phyloP scores from a whole-genome alignment of 2,329 filamentous ascomycete species.

The Tolypocladium cylindrosporum region DNA sequence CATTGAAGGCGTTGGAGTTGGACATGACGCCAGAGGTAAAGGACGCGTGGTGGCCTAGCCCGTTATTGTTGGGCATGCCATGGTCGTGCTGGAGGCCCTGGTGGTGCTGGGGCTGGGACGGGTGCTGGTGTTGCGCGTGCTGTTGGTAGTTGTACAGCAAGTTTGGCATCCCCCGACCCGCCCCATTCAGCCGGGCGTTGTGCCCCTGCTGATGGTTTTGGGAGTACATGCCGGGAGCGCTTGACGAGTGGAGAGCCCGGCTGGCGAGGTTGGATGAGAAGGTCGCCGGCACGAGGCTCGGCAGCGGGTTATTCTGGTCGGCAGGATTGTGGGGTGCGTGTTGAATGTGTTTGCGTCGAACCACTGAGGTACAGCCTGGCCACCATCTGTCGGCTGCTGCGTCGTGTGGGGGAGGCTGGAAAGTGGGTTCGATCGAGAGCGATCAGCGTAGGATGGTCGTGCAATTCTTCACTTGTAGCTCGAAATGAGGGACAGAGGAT shows the following conservation, averaged over 20 bases:
- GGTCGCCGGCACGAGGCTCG: slow-evolving; percentile 18
- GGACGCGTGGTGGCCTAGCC: slow-evolving; percentile 33
- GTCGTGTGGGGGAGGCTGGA: slow-evolving; percentile 1
- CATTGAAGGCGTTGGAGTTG: slow-evolving; percentile 51
- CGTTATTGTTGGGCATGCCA: slow-evolving; percentile 41
- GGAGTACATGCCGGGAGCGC: slow-evolving; percentile 55
- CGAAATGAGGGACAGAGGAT: slow-evolving; percentile 18
- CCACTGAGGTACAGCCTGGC: slow-evolving; percentile 6
- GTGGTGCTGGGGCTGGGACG: slow-evolving; percentile 55
- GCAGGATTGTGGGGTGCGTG: slow-evolving; percentile 7
- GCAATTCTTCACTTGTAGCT: slow-evolving; percentile 20
- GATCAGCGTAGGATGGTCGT: slow-evolving; percentile 10
- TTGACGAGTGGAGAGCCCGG: slow-evolving; percentile 8
- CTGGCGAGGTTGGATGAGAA: background rate
- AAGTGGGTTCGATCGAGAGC: slow-evolving; percentile 4
- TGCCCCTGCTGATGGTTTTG: slow-evolving; percentile 64
- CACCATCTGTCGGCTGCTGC: slow-evolving; percentile 14
- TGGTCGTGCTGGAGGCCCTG: slow-evolving; percentile 51
- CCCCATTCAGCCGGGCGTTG: slow-evolving; percentile 61
- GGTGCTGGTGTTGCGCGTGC: slow-evolving; percentile 50
- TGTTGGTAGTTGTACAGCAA: slow-evolving; percentile 63
- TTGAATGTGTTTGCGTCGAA: slow-evolving; percentile 2
- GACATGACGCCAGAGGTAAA: slow-evolving; percentile 39
- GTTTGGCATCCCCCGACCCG: slow-evolving; percentile 45
- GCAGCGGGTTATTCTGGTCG: slow-evolving; percentile 11